Conservation (phyloP, 169 alveolate species). For the Amoebophrya sp. region DNA sequence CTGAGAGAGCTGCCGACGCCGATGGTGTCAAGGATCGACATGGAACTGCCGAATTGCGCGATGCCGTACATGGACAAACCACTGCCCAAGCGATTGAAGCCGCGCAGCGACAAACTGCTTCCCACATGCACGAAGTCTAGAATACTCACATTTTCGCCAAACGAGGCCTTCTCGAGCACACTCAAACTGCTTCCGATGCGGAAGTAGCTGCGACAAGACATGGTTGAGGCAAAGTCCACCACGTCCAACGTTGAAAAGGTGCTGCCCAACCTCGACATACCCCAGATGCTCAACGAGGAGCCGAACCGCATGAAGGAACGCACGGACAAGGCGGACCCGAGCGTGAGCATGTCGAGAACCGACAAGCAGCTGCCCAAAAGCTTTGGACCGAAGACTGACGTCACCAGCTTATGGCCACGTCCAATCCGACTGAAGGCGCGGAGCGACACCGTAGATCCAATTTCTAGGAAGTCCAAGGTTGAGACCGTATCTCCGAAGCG, state of each 20-base stretch:
- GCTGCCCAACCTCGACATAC: not conserved
- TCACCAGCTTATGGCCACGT: not conserved
- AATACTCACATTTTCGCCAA: not conserved
- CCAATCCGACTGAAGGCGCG: slow-evolving; percentile 6
- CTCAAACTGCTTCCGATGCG: not conserved
- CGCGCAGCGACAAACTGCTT: not conserved
- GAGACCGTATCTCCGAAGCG: not conserved
- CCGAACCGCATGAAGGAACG: slow-evolving; percentile 3
- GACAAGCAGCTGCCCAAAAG: not conserved
- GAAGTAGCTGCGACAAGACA: not conserved
- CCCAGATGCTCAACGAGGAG: not conserved
- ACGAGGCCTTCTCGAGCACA: not conserved
- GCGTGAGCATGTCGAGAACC: not conserved
- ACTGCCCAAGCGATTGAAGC: not conserved
- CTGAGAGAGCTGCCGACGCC: not conserved
- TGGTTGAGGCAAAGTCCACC: not conserved
- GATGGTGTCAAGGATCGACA: not conserved
- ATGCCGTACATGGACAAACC: not conserved
- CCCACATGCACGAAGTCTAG: not conserved
- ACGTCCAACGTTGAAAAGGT: not conserved
- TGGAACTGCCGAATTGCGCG: not conserved
- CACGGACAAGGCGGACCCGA: not conserved
- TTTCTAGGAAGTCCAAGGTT: not conserved
- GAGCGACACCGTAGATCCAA: not conserved
- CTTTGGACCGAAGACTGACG: slow-evolving; percentile 7